These are phyloP conservation scores for Ocimum tenuiflorum DNA, from an alignment of 257 asterid genomes.

Conservation along the genomic window DNA sequence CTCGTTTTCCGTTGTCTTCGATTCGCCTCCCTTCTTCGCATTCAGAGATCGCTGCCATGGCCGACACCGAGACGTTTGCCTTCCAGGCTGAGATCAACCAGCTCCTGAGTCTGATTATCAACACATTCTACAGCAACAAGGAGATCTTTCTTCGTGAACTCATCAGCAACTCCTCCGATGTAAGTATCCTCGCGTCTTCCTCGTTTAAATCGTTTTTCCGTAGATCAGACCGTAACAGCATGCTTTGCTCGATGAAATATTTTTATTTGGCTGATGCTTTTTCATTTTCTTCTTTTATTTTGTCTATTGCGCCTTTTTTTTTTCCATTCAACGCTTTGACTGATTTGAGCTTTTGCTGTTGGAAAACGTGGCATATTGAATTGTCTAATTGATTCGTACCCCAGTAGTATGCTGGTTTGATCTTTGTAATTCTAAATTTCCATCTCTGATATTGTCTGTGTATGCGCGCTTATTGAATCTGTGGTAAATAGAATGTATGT, in stretches of 20 bases:
- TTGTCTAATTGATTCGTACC: not conserved
- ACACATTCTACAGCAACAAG: conserved; percentile 63
- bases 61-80: conserved; percentile 58
- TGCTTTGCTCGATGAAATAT: not conserved
- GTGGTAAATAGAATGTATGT: no score
- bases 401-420: not conserved
- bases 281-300: not conserved
- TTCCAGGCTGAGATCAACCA: conserved; percentile 65
- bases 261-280: not conserved
- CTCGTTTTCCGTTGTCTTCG: not conserved
- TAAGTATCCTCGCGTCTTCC: conserved; percentile 19
- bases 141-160: conserved; percentile 62
- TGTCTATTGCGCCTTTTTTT: not conserved
- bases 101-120: conserved; percentile 54
- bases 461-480: no score
- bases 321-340: not conserved
- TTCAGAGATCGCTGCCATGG: conserved; percentile 22
- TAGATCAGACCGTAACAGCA: not conserved
- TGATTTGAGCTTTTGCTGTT: not conserved
- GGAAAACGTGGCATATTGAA: not conserved
- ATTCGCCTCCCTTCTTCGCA: not conserved
- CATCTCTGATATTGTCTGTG: no score
- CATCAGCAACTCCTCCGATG: conserved; percentile 60
- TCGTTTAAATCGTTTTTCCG: not conserved
- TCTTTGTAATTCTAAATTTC: not conserved